phyloP scores from a whole-genome alignment of 2,329 filamentous ascomycete species.

The Aspergillus sp. region DNA sequence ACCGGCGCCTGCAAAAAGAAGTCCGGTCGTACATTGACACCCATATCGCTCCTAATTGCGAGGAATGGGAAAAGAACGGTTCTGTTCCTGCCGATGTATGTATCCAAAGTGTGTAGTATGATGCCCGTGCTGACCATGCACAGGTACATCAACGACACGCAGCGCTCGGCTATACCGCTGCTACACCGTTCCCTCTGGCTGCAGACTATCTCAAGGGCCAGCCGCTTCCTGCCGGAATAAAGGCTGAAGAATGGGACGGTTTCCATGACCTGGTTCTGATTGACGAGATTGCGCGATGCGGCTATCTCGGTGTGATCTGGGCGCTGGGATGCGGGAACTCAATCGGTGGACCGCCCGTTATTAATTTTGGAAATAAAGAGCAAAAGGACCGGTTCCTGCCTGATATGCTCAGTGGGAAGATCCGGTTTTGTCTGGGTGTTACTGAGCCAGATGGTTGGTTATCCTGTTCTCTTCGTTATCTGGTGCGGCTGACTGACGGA shows the following conservation, averaged over 20 bases:
- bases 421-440: constrained; percentile 61
- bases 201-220: constrained; percentile 19
- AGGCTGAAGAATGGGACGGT: constrained; percentile 33
- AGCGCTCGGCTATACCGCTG: constrained; percentile 23
- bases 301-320: constrained; percentile 33
- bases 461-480: background rate
- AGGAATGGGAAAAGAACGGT: constrained; percentile 27
- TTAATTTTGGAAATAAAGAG: constrained; percentile 30
- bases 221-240: constrained; percentile 28
- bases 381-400: constrained; percentile 53
- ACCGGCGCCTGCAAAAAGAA: constrained; percentile 23
- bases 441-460: constrained; percentile 44
- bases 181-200: constrained; percentile 19
- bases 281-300: constrained; percentile 39
- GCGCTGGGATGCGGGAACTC: constrained; percentile 32
- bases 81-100: constrained; percentile 26
- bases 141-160: constrained; percentile 20
- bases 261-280: constrained; percentile 40
- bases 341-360: constrained; percentile 33
- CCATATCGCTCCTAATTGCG: constrained; percentile 25
- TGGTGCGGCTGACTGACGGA: background rate
- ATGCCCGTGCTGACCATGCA: background rate
- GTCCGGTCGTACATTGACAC: constrained; percentile 27
- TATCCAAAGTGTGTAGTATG: background rate
- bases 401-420: constrained; percentile 56